phyloP scores from a whole-genome alignment of 495 filamentous ascomycete species.

The Paragyromitra xinjiangensis region DNA sequence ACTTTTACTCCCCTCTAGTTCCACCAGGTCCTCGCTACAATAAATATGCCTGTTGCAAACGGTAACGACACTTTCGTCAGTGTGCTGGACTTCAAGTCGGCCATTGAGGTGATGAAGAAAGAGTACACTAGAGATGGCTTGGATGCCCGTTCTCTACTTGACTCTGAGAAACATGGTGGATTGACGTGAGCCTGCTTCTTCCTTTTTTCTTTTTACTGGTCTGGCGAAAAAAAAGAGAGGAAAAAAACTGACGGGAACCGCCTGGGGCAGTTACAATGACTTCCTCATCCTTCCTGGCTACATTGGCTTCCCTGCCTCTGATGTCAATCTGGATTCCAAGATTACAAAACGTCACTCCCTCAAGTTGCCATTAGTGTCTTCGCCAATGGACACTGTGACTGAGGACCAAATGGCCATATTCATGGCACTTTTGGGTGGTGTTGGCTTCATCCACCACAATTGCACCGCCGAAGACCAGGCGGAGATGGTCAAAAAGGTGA shows the following conservation, averaged over 20 bases:
- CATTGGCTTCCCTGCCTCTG: constrained; percentile 85
- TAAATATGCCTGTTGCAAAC: constrained; percentile 45
- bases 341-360: constrained; percentile 92
- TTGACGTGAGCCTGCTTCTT: constrained; percentile 72
- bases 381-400: constrained; percentile 99
- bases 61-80: constrained; percentile 16
- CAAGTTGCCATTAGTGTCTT: constrained; percentile 94
- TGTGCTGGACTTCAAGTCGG: constrained; percentile 67
- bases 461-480: constrained; percentile 94
- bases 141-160: constrained; percentile 79
- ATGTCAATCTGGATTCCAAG: constrained; percentile 85
- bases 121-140: constrained; percentile 86
- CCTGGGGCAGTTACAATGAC: constrained; percentile 64
- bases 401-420: constrained; percentile 99
- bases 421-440: constrained; percentile 94
- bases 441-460: constrained; percentile 99
- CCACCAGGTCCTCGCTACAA: constrained; percentile 22
- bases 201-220: constrained; percentile 67
- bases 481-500: constrained; percentile 99
- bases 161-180: constrained; percentile 86
- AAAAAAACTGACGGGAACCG: constrained; percentile 23
- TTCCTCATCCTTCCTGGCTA: constrained; percentile 69
- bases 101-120: constrained; percentile 76
- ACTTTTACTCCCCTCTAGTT: not conserved
- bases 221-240: not conserved